A percentile compares a stretch with the other conserved stretches of the same genome.
These are phyloP conservation scores for Rhodotorula graminis DNA, from an alignment of 768 basidiomycete genomes.

Conservation along the genomic window DNA sequence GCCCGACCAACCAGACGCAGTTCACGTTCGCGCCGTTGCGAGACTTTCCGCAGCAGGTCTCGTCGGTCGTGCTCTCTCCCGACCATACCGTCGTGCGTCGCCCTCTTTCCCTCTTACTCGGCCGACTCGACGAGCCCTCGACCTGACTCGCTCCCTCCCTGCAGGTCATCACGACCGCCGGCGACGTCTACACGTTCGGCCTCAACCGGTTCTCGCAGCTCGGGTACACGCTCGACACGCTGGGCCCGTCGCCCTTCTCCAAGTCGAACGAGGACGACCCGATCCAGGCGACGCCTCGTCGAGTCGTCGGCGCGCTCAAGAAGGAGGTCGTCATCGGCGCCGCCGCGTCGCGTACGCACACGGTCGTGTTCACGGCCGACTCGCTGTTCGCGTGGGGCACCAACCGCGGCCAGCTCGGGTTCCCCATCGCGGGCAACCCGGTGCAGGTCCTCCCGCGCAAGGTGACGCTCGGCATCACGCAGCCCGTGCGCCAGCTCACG, in stretches of 20 bases:
- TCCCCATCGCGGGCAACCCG: constrained; percentile 21
- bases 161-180: constrained; percentile 60
- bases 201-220: constrained; percentile 82
- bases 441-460: constrained; percentile 52
- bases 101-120: no score
- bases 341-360: constrained; percentile 78
- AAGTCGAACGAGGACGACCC: constrained; percentile 59
- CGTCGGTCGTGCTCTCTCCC: constrained; percentile 75
- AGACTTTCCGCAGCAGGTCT: constrained; percentile 57
- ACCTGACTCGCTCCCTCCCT: no score
- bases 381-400: constrained; percentile 68
- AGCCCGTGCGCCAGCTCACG: constrained; percentile 65
- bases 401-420: constrained; percentile 85
- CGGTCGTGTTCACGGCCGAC: constrained; percentile 65
- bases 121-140: no score
- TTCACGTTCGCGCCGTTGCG: constrained; percentile 62
- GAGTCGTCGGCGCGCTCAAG: constrained; percentile 68
- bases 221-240: constrained; percentile 71
- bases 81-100: constrained; percentile 73
- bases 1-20: constrained; percentile 71
- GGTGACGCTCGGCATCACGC: constrained; percentile 65
- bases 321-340: constrained; percentile 74
- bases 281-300: constrained; percentile 69
- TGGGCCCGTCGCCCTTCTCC: constrained; percentile 23
- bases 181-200: constrained; percentile 83